A percentile compares a stretch with the other conserved stretches of the same genome.
These are phyloP conservation scores for Geranium brycei DNA, from an alignment of 345 rosid species.

Conservation along the genomic window DNA sequence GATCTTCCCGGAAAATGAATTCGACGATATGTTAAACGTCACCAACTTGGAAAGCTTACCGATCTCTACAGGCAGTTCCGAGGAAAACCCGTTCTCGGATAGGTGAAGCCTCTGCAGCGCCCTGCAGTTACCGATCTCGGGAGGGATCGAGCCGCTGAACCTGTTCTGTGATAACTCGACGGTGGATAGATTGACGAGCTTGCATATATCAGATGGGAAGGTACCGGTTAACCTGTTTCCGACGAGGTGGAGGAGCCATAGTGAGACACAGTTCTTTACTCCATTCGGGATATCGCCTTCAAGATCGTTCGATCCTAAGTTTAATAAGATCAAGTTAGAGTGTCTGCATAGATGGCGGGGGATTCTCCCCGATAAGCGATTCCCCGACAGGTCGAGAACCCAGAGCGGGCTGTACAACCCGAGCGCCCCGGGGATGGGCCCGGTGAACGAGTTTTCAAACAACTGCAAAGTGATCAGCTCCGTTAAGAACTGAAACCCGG, in stretches of 20 bases:
- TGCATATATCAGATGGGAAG: constrained; percentile 59
- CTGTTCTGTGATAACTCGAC: constrained; percentile 59
- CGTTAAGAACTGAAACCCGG: constrained; percentile 55
- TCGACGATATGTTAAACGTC: constrained; percentile 62
- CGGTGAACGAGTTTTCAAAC: constrained; percentile 52
- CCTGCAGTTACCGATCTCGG: constrained; percentile 49
- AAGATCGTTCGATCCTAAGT: constrained; percentile 57
- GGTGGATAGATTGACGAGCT: constrained; percentile 44
- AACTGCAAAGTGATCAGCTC: constrained; percentile 56
- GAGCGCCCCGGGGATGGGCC: constrained; percentile 58
- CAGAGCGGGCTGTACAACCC: constrained; percentile 57
- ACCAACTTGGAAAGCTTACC: constrained; percentile 59
- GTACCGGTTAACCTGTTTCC: constrained; percentile 49
- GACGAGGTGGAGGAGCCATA: constrained; percentile 52
- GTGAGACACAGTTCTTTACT: constrained; percentile 42
- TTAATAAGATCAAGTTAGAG: constrained; percentile 41
- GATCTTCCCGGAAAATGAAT: constrained; percentile 48
- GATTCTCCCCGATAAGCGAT: constrained; percentile 49
- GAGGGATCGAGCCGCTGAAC: constrained; percentile 58
- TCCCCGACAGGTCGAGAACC: constrained; percentile 69
- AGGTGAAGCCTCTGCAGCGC: constrained; percentile 61
- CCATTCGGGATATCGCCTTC: constrained; percentile 54
- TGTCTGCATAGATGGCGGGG: constrained; percentile 54
- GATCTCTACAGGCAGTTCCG: constrained; percentile 59
- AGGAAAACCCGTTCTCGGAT: constrained; percentile 43